Evolutionary conservation across 768 basidiomycete species (phyloP).

Genomic region (Boletus pseudo-olivaceus): DNA sequence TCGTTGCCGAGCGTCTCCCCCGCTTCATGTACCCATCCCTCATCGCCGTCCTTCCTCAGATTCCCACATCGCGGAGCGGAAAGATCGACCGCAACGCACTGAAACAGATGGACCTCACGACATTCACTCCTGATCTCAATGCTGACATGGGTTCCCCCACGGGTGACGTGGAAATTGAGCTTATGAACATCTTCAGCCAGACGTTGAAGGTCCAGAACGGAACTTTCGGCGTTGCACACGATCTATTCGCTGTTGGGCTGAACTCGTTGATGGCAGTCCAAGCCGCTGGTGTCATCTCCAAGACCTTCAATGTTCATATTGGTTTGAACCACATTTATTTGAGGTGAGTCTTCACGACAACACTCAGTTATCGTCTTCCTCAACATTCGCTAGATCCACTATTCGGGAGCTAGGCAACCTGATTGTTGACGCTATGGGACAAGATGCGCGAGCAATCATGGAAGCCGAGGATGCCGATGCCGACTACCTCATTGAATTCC

Average conservation of each 20-base stretch:
- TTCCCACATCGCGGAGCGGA: slow-evolving; percentile 25
- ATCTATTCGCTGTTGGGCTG: slow-evolving; percentile 29
- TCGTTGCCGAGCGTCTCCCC: slow-evolving; percentile 29
- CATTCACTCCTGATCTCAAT: slow-evolving; percentile 20
- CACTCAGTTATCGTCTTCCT: background rate
- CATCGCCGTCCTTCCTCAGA: slow-evolving; percentile 21
- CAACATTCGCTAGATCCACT: slow-evolving; percentile 18
- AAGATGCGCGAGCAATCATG: slow-evolving; percentile 28
- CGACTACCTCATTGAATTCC: slow-evolving; percentile 28
- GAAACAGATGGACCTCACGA: slow-evolving; percentile 25
- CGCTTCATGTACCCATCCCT: slow-evolving; percentile 33
- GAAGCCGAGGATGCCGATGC: slow-evolving; percentile 30
- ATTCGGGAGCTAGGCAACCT: slow-evolving; percentile 24
- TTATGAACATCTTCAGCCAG: slow-evolving; percentile 25
- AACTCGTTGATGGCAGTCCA: slow-evolving; percentile 34
- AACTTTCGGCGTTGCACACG: slow-evolving; percentile 26
- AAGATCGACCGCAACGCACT: slow-evolving; percentile 29
- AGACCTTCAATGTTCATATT: slow-evolving; percentile 28
- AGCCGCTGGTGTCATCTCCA: slow-evolving; percentile 28
- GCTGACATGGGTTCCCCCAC: slow-evolving; percentile 24
- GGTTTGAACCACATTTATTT: slow-evolving; percentile 30
- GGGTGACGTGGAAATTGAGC: slow-evolving; percentile 27
- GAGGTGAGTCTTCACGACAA: slow-evolving; percentile 15
- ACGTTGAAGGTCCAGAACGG: slow-evolving; percentile 19
- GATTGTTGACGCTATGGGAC: slow-evolving; percentile 29